Evolutionary conservation across 1,139 yeast species (phyloP), one percentile per base, ranked within the genome.

Genomic region (Taphrina flavorubra): DNA sequence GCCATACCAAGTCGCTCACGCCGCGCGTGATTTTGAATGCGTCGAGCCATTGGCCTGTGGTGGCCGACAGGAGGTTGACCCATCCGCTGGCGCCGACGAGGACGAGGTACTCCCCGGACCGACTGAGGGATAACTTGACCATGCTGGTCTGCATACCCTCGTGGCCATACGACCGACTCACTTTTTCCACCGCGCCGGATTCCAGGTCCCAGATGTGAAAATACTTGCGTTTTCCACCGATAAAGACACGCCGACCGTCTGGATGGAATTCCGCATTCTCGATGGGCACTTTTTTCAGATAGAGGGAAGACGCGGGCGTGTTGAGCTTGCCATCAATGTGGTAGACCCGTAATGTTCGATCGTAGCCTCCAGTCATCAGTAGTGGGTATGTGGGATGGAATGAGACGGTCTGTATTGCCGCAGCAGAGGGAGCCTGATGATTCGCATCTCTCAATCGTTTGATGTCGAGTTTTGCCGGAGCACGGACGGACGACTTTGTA

Each of bases 251-350:
- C 70, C 81, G 81, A 72, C 84, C 86, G 72, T 80, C 81, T 3
- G 81, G 77, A 67, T 86, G 85, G 77, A 90, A 91, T 70, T 81
- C 79, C 56, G 96, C 92, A 0, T 89, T 83, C 74, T 87, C 89
- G 67, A 95, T 84, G 0, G 99, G 97, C 8, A 91, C 84, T 73
- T 89, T 87, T 70, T 87, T 85, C 70, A 94, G 81, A 77, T 87
- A 90, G 72, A 94, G 81, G 53, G 97, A 88, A 1, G 97, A 88
- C 18, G 92, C 95, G 61, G 92, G 79, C 69, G 86, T 87, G 77
- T 95, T 95, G 70, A 80, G 77, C 76, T 89, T 90, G n/a, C 98
- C 98, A 77, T 94, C 99, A 70, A 92, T 86, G 75, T 94, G 96
- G 77, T 87, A 94, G 37, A 95, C 81, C 74, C 99, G 82, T 70